These are phyloP conservation scores for Globisporangium perplexum DNA, from an alignment of 352 stramenopile genomes.

Conservation along the genomic window DNA sequence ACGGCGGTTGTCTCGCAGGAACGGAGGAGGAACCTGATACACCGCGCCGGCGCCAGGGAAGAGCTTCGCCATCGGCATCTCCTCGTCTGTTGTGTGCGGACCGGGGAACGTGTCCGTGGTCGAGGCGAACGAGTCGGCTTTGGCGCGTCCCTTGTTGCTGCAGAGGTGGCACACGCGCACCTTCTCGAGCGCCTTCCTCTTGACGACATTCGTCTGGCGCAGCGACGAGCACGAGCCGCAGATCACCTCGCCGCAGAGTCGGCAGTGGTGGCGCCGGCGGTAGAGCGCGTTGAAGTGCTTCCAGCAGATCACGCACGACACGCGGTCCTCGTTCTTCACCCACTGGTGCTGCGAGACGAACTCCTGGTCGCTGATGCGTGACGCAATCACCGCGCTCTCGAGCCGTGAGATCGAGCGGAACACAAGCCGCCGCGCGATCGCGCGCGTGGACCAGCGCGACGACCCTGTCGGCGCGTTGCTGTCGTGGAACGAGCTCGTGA, in stretches of 20 bases:
- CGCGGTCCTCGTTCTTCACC: slow-evolving; percentile 57
- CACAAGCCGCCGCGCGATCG: slow-evolving; percentile 41
- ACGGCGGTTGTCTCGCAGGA: background rate
- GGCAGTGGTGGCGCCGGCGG: slow-evolving; percentile 55
- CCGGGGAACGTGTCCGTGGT: slow-evolving; percentile 22
- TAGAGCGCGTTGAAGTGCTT: slow-evolving; percentile 57
- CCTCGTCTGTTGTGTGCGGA: slow-evolving; percentile 17
- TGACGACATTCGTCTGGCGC: slow-evolving; percentile 28
- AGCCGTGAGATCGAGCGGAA: slow-evolving; percentile 39
- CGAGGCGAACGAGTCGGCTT: slow-evolving; percentile 23
- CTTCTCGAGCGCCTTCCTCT: slow-evolving; percentile 35
- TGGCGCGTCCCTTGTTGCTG: slow-evolving; percentile 40
- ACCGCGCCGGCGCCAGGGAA: slow-evolving; percentile 4
- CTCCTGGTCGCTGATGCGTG: slow-evolving; percentile 36
- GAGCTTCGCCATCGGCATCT: slow-evolving; percentile 15
- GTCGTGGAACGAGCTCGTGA: slow-evolving; percentile 53
- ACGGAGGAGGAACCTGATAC: background rate
- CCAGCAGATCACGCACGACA: slow-evolving; percentile 55
- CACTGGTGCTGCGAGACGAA: slow-evolving; percentile 45
- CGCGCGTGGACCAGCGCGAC: slow-evolving; percentile 23
- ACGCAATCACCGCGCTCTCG: slow-evolving; percentile 38
- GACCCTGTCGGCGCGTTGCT: slow-evolving; percentile 21
- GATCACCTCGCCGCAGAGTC: slow-evolving; percentile 58
- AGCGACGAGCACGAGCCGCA: slow-evolving; percentile 48
- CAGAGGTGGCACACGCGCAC: slow-evolving; percentile 68